Base-by-base conservation (phyloP, 2,329 filamentous ascomycete species). In the Colletotrichum tabaci region DNA sequence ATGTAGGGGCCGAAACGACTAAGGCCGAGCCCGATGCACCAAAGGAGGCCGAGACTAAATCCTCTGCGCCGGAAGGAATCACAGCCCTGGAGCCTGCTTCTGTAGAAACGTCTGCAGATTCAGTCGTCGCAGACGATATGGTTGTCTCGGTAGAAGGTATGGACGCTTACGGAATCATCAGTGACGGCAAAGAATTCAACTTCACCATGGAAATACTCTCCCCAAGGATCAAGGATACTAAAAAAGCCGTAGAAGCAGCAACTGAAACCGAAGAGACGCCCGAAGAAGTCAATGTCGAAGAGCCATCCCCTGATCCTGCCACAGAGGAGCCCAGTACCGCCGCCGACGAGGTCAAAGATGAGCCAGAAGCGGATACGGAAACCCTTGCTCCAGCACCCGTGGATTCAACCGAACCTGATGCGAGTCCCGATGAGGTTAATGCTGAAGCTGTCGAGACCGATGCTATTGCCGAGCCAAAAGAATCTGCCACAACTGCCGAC, bases 161-260 rank as follows among this genome's bases (percentile, higher is more conserved):
- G 68, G 58, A 71, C 40, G 44, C 49, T 57, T 71, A 71, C 40
- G 58, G 63, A 63, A 58, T 71, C 42, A 71, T 68, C 12, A 63
- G 68, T 55, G 68, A 71, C 52, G 68, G 68, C 68, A 71, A 71
- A 63, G 65, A 62, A 62, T 63, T 47, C 18, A 71, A 30, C 40
- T 63, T 71, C 47, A 52, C 57, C 44, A 52, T 35, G 44, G 65
- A 53, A 0, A 63, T 46, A 21, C 57, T 67, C 38, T 61, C 46
- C 26, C 4, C 52, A 6, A 46, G 46, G 21, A 35, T 21, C 57
- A 47, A 71, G 7, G 65, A 71, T 68, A 47, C 64, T 67, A 67
- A 71, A 58, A 49, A 47, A 67, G 50, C 58, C 26, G 58, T 46
- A 67, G 68, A 71, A 52, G 35, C 49, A 40, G 64, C 35, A 16